Conservation (phyloP, 2,329 filamentous ascomycete genomes). For the Fusarium piperis region DNA sequence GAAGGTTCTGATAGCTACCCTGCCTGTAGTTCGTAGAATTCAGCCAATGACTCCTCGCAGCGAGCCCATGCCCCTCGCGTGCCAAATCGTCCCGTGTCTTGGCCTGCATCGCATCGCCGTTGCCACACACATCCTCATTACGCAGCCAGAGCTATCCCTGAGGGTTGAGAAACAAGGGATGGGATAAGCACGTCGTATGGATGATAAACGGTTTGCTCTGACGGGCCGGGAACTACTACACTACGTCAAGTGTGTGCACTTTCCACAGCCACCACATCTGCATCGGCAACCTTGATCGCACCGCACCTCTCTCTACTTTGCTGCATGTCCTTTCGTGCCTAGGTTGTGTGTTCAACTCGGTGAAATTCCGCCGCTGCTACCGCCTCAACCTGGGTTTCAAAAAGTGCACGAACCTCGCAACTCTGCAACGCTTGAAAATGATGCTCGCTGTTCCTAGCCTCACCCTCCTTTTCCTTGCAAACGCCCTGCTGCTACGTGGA, state of each 20-base stretch:
- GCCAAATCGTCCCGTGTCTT: conserved; percentile 36
- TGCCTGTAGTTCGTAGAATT: conserved; percentile 1
- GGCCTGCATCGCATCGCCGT: conserved; percentile 31
- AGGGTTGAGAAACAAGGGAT: conserved; percentile 4
- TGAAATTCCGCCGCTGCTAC: conserved; percentile 10
- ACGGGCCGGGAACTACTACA: background rate
- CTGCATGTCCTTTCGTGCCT: background rate
- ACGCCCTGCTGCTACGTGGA: conserved; percentile 39
- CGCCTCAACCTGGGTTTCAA: background rate
- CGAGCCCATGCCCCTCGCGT: conserved; percentile 36
- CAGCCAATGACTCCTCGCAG: conserved; percentile 33
- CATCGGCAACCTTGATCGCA: conserved; percentile 31
- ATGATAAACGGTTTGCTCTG: conserved; percentile 22
- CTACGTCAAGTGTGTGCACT: conserved; percentile 29
- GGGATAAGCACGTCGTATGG: background rate
- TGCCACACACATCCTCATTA: conserved; percentile 11
- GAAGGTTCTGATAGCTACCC: conserved; percentile 1
- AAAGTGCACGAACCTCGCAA: background rate
- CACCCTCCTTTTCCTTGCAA: conserved; percentile 20
- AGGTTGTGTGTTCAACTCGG: background rate
- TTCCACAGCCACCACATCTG: conserved; percentile 6
- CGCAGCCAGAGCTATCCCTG: background rate
- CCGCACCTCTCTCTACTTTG: background rate
- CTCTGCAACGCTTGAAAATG: conserved; percentile 15
- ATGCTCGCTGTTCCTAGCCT: conserved; percentile 18